phyloP scores from a whole-genome alignment of 139 green algal genomes.

The Penium margaritaceum region DNA sequence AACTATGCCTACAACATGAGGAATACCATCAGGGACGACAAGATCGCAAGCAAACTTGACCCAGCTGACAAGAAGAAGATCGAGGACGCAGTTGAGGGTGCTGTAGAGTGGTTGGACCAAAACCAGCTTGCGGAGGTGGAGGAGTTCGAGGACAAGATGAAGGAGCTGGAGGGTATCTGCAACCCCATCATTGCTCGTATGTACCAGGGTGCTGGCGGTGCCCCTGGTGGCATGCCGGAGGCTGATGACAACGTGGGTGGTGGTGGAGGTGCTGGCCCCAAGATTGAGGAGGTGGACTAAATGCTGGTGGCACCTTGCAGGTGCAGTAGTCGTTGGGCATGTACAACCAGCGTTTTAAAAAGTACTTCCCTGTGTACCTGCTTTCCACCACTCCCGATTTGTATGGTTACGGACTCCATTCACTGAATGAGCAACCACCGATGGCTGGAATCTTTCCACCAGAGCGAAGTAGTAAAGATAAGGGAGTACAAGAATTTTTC shows the following conservation, averaged over 20 bases:
- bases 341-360: too few species aligned
- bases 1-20: slow-evolving; percentile 81
- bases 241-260: background rate
- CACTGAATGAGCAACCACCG: too few species aligned
- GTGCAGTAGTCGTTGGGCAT: too few species aligned
- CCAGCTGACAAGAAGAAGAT: slow-evolving; percentile 79
- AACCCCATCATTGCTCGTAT: slow-evolving; percentile 82
- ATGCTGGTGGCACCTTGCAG: too few species aligned
- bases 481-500: too few species aligned
- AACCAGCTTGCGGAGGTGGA: slow-evolving; percentile 92
- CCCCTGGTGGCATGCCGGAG: background rate
- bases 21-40: slow-evolving; percentile 87
- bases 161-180: slow-evolving; percentile 87
- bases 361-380: too few species aligned
- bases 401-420: too few species aligned
- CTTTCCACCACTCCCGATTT: too few species aligned
- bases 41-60: slow-evolving; percentile 70
- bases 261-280: slow-evolving; percentile 24
- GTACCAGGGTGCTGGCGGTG: slow-evolving; percentile 49
- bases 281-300: slow-evolving; percentile 35
- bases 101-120: slow-evolving; percentile 83
- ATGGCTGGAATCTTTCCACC: too few species aligned
- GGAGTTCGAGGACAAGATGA: slow-evolving; percentile 92
- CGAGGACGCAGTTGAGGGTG: slow-evolving; percentile 69
- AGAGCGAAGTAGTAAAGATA: too few species aligned